Percentiles rank a stretch among this genome's conserved stretches.
phyloP scores from a whole-genome alignment of 208 protist genomes.

The Leishmania gerbilli region DNA sequence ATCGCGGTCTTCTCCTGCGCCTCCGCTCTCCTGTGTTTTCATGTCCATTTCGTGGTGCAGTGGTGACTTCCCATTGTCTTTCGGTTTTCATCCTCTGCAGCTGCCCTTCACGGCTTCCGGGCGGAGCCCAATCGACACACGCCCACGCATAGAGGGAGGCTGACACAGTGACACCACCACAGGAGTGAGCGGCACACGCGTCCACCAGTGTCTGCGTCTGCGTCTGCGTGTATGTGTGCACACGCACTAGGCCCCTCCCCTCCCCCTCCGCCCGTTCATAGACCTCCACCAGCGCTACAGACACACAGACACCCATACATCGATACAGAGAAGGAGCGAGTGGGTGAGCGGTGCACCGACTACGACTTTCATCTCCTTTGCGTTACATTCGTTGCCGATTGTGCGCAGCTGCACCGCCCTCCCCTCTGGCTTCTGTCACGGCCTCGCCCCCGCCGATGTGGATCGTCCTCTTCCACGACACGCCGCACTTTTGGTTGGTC shows the following conservation, averaged over 20 bases:
- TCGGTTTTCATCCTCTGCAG: not conserved
- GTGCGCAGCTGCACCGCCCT: not conserved
- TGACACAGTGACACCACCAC: not conserved
- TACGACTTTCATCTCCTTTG: not conserved
- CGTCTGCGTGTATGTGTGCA: not conserved
- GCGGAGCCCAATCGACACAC: not conserved
- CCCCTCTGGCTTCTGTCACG: not conserved
- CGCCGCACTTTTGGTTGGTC: constrained; percentile 65
- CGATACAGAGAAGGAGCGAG: not conserved
- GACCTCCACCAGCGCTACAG: not conserved
- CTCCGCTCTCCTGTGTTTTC: not conserved
- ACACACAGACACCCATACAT: not conserved
- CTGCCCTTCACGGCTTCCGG: not conserved
- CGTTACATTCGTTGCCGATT: not conserved
- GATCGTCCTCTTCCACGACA: constrained; percentile 71
- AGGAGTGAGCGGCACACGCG: not conserved
- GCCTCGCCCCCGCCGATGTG: constrained; percentile 45
- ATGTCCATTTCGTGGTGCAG: not conserved
- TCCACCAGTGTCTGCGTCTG: not conserved
- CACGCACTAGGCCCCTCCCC: not conserved
- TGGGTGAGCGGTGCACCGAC: not conserved
- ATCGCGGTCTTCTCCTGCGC: not conserved
- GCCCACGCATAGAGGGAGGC: not conserved
- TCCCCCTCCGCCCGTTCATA: not conserved
- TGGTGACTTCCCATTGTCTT: not conserved